Evolutionary conservation across 192 early-diverging fungal species (phyloP).

Genomic region (Linderina pennispora): DNA sequence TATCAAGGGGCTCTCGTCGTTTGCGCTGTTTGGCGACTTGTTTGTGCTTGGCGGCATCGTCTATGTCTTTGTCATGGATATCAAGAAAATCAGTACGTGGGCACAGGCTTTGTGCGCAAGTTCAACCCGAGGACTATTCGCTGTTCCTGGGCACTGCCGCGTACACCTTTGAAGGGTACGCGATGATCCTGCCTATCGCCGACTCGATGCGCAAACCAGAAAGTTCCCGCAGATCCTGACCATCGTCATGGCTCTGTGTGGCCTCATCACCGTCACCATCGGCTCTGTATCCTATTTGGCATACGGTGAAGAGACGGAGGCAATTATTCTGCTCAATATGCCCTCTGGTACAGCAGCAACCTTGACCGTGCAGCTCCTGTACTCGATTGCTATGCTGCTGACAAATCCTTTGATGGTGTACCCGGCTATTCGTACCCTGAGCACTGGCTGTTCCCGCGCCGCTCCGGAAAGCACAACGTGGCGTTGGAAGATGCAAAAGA

Average conservation of each 20-base stretch:
- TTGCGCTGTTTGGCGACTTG: constrained; percentile 83
- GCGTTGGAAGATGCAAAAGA: constrained; percentile 78
- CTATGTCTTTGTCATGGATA: constrained; percentile 77
- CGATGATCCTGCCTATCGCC: constrained; percentile 64
- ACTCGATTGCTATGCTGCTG: constrained; percentile 87
- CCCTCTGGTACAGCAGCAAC: constrained; percentile 56
- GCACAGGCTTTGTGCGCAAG: constrained; percentile 50
- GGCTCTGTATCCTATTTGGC: constrained; percentile 79
- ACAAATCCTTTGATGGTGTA: constrained; percentile 88
- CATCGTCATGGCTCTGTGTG: constrained; percentile 68
- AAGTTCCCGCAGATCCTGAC: constrained; percentile 74
- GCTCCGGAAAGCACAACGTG: constrained; percentile 65
- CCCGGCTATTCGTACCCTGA: constrained; percentile 84
- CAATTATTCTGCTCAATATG: constrained; percentile 84
- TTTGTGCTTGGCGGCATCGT: constrained; percentile 82
- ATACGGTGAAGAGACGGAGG: constrained; percentile 77
- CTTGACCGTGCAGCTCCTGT: constrained; percentile 68
- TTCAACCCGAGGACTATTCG: constrained; percentile 75
- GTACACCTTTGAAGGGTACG: constrained; percentile 84
- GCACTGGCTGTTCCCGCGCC: constrained; percentile 66
- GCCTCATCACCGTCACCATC: constrained; percentile 66
- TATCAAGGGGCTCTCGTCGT: constrained; percentile 78
- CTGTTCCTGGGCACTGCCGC: constrained; percentile 93
- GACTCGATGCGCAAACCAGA: constrained; percentile 76
- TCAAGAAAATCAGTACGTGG: constrained; percentile 54